These are phyloP conservation scores for Epipyxis sp. DNA, from an alignment of 108 stramenopile genomes.

Conservation along the genomic window DNA sequence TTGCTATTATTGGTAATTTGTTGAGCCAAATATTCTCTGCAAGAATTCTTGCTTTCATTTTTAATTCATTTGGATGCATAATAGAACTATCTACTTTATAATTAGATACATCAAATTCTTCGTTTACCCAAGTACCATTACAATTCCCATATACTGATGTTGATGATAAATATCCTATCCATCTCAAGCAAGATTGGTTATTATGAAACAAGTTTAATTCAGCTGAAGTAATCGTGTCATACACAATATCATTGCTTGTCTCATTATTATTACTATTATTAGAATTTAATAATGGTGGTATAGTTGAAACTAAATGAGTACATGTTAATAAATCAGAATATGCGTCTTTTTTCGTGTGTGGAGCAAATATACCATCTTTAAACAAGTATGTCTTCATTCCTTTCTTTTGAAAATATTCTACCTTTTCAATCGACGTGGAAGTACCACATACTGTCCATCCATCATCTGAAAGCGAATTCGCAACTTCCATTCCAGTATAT, in stretches of 20 bases:
- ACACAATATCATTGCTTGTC: constrained; percentile 37
- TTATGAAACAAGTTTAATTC: no score
- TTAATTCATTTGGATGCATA: constrained; percentile 37
- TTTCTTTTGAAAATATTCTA: not conserved
- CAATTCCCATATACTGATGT: constrained; percentile 56
- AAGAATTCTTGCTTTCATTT: constrained; percentile 39
- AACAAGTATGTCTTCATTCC: not conserved
- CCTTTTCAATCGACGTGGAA: constrained; percentile 38
- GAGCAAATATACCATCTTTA: not conserved
- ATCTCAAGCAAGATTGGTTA: constrained; percentile 30
- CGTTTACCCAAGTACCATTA: constrained; percentile 50
- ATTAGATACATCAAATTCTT: no score
- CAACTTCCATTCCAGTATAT: constrained; percentile 43
- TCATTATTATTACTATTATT: no score
- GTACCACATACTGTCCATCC: constrained; percentile 46
- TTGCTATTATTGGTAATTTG: no score
- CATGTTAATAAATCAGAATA: not conserved
- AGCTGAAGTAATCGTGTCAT: constrained; percentile 17
- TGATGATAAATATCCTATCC: constrained; percentile 53
- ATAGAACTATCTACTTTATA: no score
- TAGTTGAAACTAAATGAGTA: not conserved
- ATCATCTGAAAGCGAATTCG: constrained; percentile 30
- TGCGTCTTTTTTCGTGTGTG: not conserved
- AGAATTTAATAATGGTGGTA: not conserved
- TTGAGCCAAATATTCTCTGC: constrained; percentile 47